Evolutionary conservation across 371 early-diverging fungal species (phyloP), one percentile per base, ranked within the genome.

Genomic region (Mucor mucedo): DNA sequence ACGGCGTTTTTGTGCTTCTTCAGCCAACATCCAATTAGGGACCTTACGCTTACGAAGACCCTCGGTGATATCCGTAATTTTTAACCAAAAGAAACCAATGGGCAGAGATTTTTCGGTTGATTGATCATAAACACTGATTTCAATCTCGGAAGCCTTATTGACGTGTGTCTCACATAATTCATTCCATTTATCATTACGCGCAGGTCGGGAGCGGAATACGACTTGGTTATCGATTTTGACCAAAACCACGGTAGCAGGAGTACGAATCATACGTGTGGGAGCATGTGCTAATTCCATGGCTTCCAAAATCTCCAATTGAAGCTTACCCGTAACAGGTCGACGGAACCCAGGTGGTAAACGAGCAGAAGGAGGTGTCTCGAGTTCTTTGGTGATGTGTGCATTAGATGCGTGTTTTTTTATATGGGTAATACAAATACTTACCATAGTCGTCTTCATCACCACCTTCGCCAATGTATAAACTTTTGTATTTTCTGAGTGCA

Each of bases 81-180:
- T 90, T 55, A 94, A 72, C 93, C 93, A 95, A 66, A 91, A 75
- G 53, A 92, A 78, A n/a, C 93, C 93, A 45, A 91, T 83, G 32
- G 93, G 86, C 14, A 82, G 75, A 45, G 80, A 84, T 54, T 79
- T 77, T 39, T 88, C 87, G 48, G 85, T 82, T 11, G 83, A 79
- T 57, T 87, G 78, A 58, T 94, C 95, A 60, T 86, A 87, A 3
- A 96, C 75, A 13, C 90, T 85, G 33, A 98, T 72, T 73, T 98
- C 98, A 7, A 96, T 85, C 66, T 97, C 97, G n/a, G 89, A 88
- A 0, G 92, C 96, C 76, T 91, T 91, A 65, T 93, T 92, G 44
- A 95, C 90, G 44, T 86, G 83, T 29, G 95, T 79, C 52, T 88
- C 90, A 71, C 95, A 93, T 35, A 89, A 86, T 50, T 98, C 95